Base-by-base conservation (phyloP, 2,329 filamentous ascomycete genomes). In the Venturia effusa region DNA sequence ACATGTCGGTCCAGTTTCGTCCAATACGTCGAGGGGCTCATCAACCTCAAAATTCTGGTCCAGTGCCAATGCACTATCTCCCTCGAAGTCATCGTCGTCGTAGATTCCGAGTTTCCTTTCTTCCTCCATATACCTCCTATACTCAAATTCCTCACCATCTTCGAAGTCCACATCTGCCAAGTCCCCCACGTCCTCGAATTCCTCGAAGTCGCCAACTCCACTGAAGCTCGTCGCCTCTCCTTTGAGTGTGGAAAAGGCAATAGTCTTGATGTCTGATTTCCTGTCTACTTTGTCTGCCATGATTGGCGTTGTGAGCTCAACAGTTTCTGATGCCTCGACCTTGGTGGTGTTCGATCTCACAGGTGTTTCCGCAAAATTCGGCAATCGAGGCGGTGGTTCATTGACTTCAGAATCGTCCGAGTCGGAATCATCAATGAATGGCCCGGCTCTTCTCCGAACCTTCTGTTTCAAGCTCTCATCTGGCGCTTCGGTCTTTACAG, bases 391-490 rank as follows among this genome's bases (percentile, higher is more conserved):
- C 17, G 51, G 51, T 34, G 27, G 30, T 57, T 57, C 51, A n/a
- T 57, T 8, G 30, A n/a, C 13, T 8, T 57, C 69, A 19, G 76
- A 74, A 8, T 81, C 77, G 62, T 87, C 84, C 48, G 80, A 84
- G 63, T 86, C 84, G 0, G 88, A 90, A 66, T 91, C 88, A 64
- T 88, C 83, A 48, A 92, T 71, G 68, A 92, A 92, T 0, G 88
- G 88, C 0, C 84, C 85, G 64, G 74, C 79, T 65, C 72, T 71
- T 64, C 72, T 77, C 40, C 71, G 72, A 5, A 68, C 64, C 61
- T 70, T 66, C 10, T 68, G 41, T 19, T 64, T 68, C 62, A 54
- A 66, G 27, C 64, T 69, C 22, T 22, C 24, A 62, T 39, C 27
- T 2, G 64, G 48, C 40, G 45, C 62, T 19, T 61, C 62, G 43